These are phyloP conservation scores for Cardamine chenopodiifolia DNA, from an alignment of 345 rosid genomes.

Conservation along the genomic window DNA sequence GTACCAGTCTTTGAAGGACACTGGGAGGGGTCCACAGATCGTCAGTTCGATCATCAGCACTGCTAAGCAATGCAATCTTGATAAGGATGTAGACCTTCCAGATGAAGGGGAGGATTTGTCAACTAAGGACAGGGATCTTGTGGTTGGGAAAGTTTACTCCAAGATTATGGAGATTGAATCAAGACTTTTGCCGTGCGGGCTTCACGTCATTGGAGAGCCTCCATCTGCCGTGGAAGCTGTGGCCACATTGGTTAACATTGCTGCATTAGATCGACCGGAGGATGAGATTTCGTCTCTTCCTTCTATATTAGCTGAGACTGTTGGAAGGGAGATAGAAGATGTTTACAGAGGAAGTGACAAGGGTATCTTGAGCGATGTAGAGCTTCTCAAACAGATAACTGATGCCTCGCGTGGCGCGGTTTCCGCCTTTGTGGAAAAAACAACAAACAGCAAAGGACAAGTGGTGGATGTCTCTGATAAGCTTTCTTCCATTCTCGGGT, in stretches of 20 bases:
- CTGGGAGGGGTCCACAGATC: conserved; percentile 88
- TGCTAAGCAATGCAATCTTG: conserved; percentile 95
- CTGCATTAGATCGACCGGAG: conserved; percentile 89
- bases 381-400: conserved; percentile 92
- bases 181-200: conserved; percentile 94
- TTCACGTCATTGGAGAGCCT: conserved; percentile 96
- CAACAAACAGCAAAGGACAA: conserved; percentile 87
- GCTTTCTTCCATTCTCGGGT: conserved; percentile 80
- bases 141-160: conserved; percentile 93
- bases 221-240: conserved; percentile 98
- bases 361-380: conserved; percentile 90
- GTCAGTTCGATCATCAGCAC: conserved; percentile 95
- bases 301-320: conserved; percentile 70
- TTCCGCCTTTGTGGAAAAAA: conserved; percentile 70
- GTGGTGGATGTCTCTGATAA: conserved; percentile 82
- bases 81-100: conserved; percentile 89
- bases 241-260: conserved; percentile 94
- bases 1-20: conserved; percentile 94
- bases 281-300: conserved; percentile 80
- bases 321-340: conserved; percentile 86
- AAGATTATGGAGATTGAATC: conserved; percentile 99
- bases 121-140: conserved; percentile 76
- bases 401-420: conserved; percentile 94
- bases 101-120: conserved; percentile 77
- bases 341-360: conserved; percentile 82